These are phyloP conservation scores for Solanum chmielewskii DNA, from an alignment of 257 asterid genomes.

Conservation along the genomic window DNA sequence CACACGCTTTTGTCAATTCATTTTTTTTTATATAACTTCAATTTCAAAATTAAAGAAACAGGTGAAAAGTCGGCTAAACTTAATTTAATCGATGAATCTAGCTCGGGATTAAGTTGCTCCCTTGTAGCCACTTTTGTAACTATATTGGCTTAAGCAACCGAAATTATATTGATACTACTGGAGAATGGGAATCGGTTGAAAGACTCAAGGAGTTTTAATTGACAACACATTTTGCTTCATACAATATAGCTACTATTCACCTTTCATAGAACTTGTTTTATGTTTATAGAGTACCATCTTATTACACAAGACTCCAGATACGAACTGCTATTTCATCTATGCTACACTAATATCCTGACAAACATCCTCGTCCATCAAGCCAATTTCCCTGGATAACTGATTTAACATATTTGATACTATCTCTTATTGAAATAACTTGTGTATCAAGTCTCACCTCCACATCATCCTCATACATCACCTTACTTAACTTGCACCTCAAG, in stretches of 20 bases:
- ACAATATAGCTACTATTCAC: neutral
- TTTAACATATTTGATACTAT: neutral
- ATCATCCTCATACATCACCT: neutral
- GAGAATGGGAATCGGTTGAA: neutral
- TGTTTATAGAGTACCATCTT: neutral
- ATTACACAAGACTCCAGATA: rapidly evolving
- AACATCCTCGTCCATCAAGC: neutral
- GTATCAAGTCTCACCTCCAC: neutral
- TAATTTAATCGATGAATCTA: no score
- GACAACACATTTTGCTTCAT: neutral
- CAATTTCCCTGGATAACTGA: neutral
- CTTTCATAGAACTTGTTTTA: neutral
- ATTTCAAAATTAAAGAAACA: neutral
- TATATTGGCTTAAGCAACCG: neutral
- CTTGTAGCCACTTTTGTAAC: neutral
- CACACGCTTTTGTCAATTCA: neutral
- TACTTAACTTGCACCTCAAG: neutral
- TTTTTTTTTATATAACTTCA: neutral
- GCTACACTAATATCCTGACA: neutral
- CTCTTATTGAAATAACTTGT: no score
- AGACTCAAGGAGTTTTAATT: neutral
- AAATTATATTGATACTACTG: neutral
- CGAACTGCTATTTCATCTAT: rapidly evolving
- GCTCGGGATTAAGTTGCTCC: neutral
- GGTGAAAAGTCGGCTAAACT: neutral